phyloP scores from a whole-genome alignment of 2,329 filamentous ascomycete genomes.

The Aspergillus luchuensis region DNA sequence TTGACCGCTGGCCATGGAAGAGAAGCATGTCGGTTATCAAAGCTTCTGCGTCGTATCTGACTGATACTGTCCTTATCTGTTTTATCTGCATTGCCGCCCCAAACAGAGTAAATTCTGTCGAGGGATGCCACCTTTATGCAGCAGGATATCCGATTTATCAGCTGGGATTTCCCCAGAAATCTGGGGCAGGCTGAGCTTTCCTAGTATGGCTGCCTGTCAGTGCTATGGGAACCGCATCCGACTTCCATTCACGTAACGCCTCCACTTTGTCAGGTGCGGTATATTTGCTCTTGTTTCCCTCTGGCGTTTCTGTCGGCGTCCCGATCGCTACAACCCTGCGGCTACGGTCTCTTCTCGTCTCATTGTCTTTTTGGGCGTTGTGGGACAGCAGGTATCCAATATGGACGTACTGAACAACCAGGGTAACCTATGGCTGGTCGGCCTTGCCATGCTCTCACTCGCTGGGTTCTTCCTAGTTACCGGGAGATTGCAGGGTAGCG shows the following conservation, averaged over 20 bases:
- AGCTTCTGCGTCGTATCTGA: background rate
- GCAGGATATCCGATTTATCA: constrained; percentile 1
- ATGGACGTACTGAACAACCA: constrained; percentile 23
- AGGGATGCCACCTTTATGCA: background rate
- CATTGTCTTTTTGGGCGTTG: background rate
- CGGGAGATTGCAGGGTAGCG: constrained; percentile 37
- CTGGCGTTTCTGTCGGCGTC: background rate
- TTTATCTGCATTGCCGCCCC: constrained; percentile 27
- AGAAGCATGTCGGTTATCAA: background rate
- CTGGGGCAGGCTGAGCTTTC: background rate
- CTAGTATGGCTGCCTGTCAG: background rate
- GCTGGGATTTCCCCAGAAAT: background rate
- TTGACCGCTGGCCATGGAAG: background rate
- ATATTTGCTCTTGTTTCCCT: background rate
- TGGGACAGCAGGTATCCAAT: background rate
- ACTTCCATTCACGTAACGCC: background rate
- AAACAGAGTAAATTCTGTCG: constrained; percentile 23
- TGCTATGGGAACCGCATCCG: background rate
- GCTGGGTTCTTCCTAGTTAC: constrained; percentile 32
- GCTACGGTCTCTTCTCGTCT: constrained; percentile 3
- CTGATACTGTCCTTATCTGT: constrained; percentile 5
- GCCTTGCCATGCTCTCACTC: constrained; percentile 25
- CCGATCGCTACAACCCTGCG: background rate
- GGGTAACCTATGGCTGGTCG: constrained; percentile 27
- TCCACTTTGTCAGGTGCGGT: background rate